A percentile compares a stretch with the other conserved stretches of the same genome.
Conservation (phyloP, 495 filamentous ascomycete species). For the Parathielavia appendiculata region DNA sequence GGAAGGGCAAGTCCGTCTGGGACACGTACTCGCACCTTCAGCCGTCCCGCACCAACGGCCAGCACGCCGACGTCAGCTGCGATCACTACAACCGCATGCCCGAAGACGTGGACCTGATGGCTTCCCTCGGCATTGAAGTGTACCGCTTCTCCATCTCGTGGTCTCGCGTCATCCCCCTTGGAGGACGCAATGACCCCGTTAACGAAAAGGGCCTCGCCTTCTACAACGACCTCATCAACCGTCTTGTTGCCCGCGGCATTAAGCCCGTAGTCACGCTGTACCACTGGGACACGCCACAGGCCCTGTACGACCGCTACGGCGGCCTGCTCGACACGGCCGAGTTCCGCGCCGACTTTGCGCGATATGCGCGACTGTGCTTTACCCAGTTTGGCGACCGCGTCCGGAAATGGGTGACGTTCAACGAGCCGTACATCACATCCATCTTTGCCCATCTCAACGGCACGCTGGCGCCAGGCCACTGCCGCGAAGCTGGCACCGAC, state of each 20-base stretch:
- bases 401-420: constrained; percentile 54
- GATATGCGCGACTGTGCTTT: constrained; percentile 48
- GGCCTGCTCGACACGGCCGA: constrained; percentile 35
- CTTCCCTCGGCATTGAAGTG: constrained; percentile 27
- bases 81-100: constrained; percentile 29
- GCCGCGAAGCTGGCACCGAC: constrained; percentile 21
- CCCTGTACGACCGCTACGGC: constrained; percentile 27
- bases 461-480: constrained; percentile 32
- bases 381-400: constrained; percentile 44
- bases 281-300: constrained; percentile 53
- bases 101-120: constrained; percentile 28
- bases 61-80: constrained; percentile 30
- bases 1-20: constrained; percentile 40
- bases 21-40: constrained; percentile 32
- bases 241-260: constrained; percentile 47
- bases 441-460: constrained; percentile 15
- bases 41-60: constrained; percentile 28
- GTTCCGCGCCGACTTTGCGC: constrained; percentile 49
- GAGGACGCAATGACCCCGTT: constrained; percentile 23
- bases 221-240: constrained; percentile 48
- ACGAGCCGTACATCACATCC: constrained; percentile 39
- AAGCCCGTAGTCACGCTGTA: constrained; percentile 49
- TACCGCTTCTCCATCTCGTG: constrained; percentile 36
- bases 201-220: constrained; percentile 46
- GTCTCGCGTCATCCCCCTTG: constrained; percentile 34